These are phyloP conservation scores for Boletus mariae DNA, from an alignment of 1,284 basidiomycete genomes.

Conservation along the genomic window DNA sequence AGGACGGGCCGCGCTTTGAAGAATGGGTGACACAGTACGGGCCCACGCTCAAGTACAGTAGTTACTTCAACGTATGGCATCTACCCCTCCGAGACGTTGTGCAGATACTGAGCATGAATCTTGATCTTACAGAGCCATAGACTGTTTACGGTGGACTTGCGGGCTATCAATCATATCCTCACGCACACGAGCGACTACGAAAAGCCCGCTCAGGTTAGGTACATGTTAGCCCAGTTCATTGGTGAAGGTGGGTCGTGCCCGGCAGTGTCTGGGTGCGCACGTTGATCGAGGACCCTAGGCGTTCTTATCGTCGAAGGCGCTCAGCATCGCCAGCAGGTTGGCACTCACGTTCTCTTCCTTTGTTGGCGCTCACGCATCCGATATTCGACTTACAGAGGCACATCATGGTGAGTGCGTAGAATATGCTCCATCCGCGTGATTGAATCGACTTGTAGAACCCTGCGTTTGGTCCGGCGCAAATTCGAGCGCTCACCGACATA, in stretches of 20 bases:
- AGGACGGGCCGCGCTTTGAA: constrained; percentile 35
- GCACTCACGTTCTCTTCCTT: neutral
- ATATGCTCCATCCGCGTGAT: neutral
- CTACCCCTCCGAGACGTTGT: neutral
- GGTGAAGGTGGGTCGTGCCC: constrained; percentile 26
- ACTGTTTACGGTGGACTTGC: constrained; percentile 34
- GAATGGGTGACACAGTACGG: constrained; percentile 57
- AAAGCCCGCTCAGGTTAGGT: constrained; percentile 30
- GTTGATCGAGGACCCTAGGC: too few relatives aligned
- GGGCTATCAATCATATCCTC: constrained; percentile 39
- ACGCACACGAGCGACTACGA: constrained; percentile 36
- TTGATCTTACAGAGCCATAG: constrained; percentile 8
- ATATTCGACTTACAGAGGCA: constrained; percentile 16
- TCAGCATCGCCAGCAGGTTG: constrained; percentile 28
- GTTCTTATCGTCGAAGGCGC: constrained; percentile 23
- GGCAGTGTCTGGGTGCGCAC: too few relatives aligned
- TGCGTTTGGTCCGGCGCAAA: constrained; percentile 53
- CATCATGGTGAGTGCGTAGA: constrained; percentile 20
- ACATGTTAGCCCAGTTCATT: constrained; percentile 21
- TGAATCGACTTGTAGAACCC: constrained; percentile 43
- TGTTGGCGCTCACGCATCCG: neutral
- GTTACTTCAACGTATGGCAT: constrained; percentile 47
- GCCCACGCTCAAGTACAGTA: constrained; percentile 43
- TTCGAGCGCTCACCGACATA: constrained; percentile 51
- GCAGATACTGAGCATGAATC: neutral